Evolutionary conservation across 306 rosid species (phyloP).

Genomic region (Senna siamea): DNA sequence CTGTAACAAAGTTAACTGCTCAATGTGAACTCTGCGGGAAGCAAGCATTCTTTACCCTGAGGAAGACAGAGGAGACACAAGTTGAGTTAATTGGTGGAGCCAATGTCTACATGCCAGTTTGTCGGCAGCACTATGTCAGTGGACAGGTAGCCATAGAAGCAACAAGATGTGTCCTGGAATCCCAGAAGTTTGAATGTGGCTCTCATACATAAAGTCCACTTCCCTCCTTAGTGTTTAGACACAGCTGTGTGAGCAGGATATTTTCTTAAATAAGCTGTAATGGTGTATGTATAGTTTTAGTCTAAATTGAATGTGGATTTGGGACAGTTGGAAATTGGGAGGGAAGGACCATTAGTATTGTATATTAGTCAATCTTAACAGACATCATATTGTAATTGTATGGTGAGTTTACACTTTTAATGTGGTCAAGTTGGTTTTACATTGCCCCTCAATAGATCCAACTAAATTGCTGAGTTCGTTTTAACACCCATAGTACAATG

Average conservation of each 20-base stretch:
- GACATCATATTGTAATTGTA: constrained; percentile 5
- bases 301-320: constrained; percentile 16
- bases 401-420: neutral
- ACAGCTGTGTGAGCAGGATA: constrained; percentile 1
- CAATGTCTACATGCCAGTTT: constrained; percentile 91
- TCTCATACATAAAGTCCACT: constrained; percentile 41
- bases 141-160: constrained; percentile 73
- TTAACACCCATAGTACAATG: neutral
- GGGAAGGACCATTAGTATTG: neutral
- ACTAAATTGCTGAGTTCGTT: neutral
- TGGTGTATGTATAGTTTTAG: constrained; percentile 5
- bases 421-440: neutral
- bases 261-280: neutral
- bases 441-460: neutral
- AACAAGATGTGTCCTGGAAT: constrained; percentile 60
- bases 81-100: constrained; percentile 86
- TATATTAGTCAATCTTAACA: neutral
- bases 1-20: constrained; percentile 90
- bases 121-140: constrained; percentile 81
- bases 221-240: constrained; percentile 26
- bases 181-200: constrained; percentile 53
- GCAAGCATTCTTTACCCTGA: constrained; percentile 73
- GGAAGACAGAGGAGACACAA: constrained; percentile 72
- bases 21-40: constrained; percentile 84
- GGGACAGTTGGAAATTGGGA: neutral